Conservation (phyloP, 176 grass and related monocot genomes). For the Bothriochloa decipiens region DNA sequence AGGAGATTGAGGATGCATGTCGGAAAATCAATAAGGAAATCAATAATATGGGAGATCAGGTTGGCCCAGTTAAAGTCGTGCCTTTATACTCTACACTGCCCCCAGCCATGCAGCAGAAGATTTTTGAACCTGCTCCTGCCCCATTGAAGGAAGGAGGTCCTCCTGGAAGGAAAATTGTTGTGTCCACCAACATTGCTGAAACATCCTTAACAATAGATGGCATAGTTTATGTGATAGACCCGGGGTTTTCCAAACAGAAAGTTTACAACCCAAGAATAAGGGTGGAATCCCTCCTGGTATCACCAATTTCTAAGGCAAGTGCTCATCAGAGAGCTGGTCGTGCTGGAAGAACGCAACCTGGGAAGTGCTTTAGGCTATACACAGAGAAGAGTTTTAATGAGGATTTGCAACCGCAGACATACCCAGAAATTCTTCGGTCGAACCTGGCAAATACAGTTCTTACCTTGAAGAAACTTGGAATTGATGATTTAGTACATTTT, state of each 20-base stretch:
- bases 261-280: slow-evolving; percentile 94
- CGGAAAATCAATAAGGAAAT: slow-evolving; percentile 92
- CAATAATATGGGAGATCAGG: slow-evolving; percentile 93
- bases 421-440: slow-evolving; percentile 95
- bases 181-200: slow-evolving; percentile 96
- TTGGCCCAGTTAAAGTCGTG: slow-evolving; percentile 90
- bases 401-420: slow-evolving; percentile 93
- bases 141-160: slow-evolving; percentile 73
- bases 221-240: slow-evolving; percentile 97
- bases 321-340: slow-evolving; percentile 93
- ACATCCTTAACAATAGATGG: slow-evolving; percentile 97
- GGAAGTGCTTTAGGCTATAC: slow-evolving; percentile 96
- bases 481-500: slow-evolving; percentile 99
- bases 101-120: slow-evolving; percentile 89
- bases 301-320: slow-evolving; percentile 98
- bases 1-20: slow-evolving; percentile 99
- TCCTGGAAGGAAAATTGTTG: slow-evolving; percentile 95
- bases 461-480: slow-evolving; percentile 95
- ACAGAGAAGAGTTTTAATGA: slow-evolving; percentile 95
- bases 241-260: slow-evolving; percentile 95
- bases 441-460: slow-evolving; percentile 95
- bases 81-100: slow-evolving; percentile 93
- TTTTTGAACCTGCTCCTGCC: slow-evolving; percentile 89
- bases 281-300: slow-evolving; percentile 89
- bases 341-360: slow-evolving; percentile 93